Evolutionary conservation across 208 protist species (phyloP), one percentile per base, ranked within the genome.

Genomic region (Porcisia hertigi): DNA sequence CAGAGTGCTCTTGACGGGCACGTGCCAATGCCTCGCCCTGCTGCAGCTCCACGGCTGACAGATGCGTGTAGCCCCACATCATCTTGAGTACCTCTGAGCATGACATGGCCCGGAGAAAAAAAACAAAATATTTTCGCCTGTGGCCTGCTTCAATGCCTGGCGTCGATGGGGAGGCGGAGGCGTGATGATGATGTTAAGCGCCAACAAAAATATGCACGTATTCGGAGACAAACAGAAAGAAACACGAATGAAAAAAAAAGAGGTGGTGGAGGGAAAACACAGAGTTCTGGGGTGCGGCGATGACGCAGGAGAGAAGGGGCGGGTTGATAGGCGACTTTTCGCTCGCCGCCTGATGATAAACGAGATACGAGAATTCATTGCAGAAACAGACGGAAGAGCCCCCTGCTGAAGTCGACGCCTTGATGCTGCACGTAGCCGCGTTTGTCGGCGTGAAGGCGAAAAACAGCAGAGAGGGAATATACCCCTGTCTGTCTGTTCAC

Each of bases 21-120:
- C 25, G 43, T n/a, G 69, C 60, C 30, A 64, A 5, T 9, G 55
- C 45, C 41, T 64, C 18, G 2, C 75, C 80, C 8, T 77, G 75
- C 45, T 63, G 63, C 64, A 76, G 55, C 65, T 84, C 80, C 47
- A 43, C 69, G 1, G 70, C 45, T 25, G 84, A 76, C 65, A 88
- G 84, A 59, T 86, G 75, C 6, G 84, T 88, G 81, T 86, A 88
- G 39, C 53, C 59, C 80, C 75, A 78, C 64, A 79, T 23, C 7
- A 5, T 25, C n/a, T 43, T 16, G 12, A 75, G n/a, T 20, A 73
- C 5, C 23, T 80, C 75, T n/a, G 66, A 49, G 25, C 43, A 75
- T 18, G 53, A 36, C 53, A 72, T 72, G 12, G 20, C 16, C 34
- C 9, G 14, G 18, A 8, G 3, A 41, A 20, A 7, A 1, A 49